Conservation (phyloP, 2,329 filamentous ascomycete genomes). For the Neurospora sp. region DNA sequence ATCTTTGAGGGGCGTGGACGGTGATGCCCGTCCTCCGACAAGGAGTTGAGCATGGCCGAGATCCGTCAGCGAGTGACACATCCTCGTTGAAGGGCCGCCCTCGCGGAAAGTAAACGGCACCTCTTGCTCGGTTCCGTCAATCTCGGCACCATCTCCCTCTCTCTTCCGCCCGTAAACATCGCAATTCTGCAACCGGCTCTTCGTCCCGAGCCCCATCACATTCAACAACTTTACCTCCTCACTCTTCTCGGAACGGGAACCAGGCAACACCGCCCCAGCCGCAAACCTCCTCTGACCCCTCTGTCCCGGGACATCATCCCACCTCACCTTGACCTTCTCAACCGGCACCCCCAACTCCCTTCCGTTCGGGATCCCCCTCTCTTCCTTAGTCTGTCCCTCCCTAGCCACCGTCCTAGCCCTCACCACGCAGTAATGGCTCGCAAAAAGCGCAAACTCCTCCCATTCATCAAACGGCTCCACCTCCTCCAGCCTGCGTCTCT, state of each 20-base stretch:
- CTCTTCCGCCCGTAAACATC: constrained; percentile 34
- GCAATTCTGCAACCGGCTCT: constrained; percentile 36
- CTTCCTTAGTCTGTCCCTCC: neutral
- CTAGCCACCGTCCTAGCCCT: constrained; percentile 41
- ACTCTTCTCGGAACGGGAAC: constrained; percentile 21
- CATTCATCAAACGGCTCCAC: constrained; percentile 89
- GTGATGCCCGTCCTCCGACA: constrained; percentile 70
- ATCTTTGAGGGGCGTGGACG: constrained; percentile 56
- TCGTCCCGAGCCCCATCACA: constrained; percentile 34
- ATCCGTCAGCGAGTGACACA: constrained; percentile 70
- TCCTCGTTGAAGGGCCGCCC: constrained; percentile 36
- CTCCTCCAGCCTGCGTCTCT: constrained; percentile 54
- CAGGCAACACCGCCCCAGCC: constrained; percentile 32
- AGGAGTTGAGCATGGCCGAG: constrained; percentile 53
- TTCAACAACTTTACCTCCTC: constrained; percentile 29
- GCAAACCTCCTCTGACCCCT: constrained; percentile 51
- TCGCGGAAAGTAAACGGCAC: constrained; percentile 8
- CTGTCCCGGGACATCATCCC: constrained; percentile 27
- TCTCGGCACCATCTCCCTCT: neutral
- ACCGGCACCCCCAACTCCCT: neutral
- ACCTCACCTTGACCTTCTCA: constrained; percentile 17
- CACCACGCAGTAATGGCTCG: constrained; percentile 74
- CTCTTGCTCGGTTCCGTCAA: neutral
- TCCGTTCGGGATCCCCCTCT: neutral
- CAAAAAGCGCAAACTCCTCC: constrained; percentile 86